Base-by-base conservation (phyloP, 352 stramenopile species). In the Achlya hypogyna region DNA sequence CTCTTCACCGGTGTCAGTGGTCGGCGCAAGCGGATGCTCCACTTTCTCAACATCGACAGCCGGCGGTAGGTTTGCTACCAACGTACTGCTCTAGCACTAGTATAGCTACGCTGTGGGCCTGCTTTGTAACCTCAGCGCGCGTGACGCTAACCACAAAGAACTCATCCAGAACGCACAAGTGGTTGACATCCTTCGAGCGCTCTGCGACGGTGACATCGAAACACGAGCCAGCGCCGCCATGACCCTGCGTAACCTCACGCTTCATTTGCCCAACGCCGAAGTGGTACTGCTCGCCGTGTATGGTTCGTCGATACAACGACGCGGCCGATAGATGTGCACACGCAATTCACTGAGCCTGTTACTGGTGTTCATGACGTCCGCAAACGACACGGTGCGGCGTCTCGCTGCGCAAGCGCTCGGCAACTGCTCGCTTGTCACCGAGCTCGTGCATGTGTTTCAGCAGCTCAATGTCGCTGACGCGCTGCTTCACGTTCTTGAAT, bases 91-190 rank as follows among this genome's bases (percentile, higher is more conserved):
- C 28, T 43, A 58, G 22, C 14, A 58, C 28, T 34, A 58, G 12
- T 18, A 49, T 67, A 67, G 81, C 0, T 82, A 75, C 34, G 82
- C 80, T 0, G 77, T 91, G 42, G 81, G 75, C 25, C 88, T 91
- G 43, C 77, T 91, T 29, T 91, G 82, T 63, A 93, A 93, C 53
- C 66, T 93, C 49, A 78, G 81, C 3, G 85, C 77, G 40, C 87
- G 83, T 64, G 81, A 89, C 20, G 74, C 77, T 53, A 93, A 93
- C 71, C 84, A 91, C 72, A 78, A 88, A 52, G 82, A 93, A 47
- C 79, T 93, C 42, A 91, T 93, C 70, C 40, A 59, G 16, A 76
- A 84, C 34, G 73, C 79, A 0, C 82, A 91, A 60, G 81, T 91
- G 28, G 74, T 74, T 18, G 79, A 89, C 18, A 71, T 88, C 5